Evolutionary conservation across 768 basidiomycete species (phyloP), one percentile per base, ranked within the genome.

Genomic region (Boletales sp.): DNA sequence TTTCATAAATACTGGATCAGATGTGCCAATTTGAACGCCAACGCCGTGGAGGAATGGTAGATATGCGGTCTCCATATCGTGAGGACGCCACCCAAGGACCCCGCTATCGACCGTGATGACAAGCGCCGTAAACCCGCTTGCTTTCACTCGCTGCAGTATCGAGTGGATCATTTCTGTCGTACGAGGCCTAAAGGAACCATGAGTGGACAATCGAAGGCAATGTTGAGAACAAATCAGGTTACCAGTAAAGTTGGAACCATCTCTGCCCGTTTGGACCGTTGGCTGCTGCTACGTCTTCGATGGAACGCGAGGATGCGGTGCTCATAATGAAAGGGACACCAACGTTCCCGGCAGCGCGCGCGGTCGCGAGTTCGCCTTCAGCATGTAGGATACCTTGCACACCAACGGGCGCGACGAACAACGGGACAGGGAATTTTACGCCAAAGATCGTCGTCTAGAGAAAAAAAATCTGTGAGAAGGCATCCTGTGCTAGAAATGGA

Each of bases 231-330:
- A 21, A 19, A 41, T 7, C 25, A 8, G 25, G 70, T 50, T 44
- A 84, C 86, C 88, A 88, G 64, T 92, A 91, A 1, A 91, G 75
- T 62, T 92, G 90, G 64, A 79, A 91, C 87, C 88, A 91, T 32
- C 88, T 73, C 31, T 78, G 74, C 0, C 84, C 80, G 44, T 79
- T 70, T 1, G 59, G 56, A 7, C 83, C 86, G 55, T 84, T 89
- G 25, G 81, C 90, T 38, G 74, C 61, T 3, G 83, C 91, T 15
- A 92, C 83, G 39, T 81, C 80, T 63, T 92, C 90, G 51, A 93
- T 85, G 10, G 82, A 79, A 19, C 84, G 79, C 25, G 77, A 72
- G 2, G 86, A 77, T 4, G 90, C 88, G 0, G 88, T 85, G 57
- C 87, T 90, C 67, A 94, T 76, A 54, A 86, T 82, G 59, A 78